A percentile compares a stretch with the other conserved stretches of the same genome.
These are phyloP conservation scores for Scenedesmus sp. DNA, from an alignment of 163 green algal species.

Conservation along the genomic window DNA sequence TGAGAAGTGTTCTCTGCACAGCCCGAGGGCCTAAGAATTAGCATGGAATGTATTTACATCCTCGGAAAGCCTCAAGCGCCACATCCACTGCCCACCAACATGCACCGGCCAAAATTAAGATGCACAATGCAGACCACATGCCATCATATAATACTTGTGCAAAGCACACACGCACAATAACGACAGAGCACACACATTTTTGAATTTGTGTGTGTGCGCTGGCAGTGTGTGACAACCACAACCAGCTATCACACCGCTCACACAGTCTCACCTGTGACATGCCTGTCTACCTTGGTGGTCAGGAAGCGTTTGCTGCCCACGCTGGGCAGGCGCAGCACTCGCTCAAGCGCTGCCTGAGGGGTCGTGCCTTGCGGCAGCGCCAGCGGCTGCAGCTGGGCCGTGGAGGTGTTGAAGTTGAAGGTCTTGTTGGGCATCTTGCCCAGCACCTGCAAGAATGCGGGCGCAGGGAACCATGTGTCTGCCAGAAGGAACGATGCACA, in stretches of 20 bases:
- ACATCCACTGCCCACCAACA: neutral
- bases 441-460: constrained; percentile 74
- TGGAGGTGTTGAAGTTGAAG: constrained; percentile 81
- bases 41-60: constrained; percentile 63
- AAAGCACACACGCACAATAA: neutral
- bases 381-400: constrained; percentile 57
- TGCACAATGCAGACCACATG: neutral
- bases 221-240: neutral
- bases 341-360: constrained; percentile 75
- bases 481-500: neutral
- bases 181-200: neutral
- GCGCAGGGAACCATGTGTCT: neutral
- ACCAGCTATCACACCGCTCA: neutral
- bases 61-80: constrained; percentile 23
- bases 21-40: constrained; percentile 60
- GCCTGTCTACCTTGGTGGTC: constrained; percentile 98
- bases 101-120: neutral
- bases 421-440: constrained; percentile 98
- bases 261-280: constrained; percentile 82
- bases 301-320: constrained; percentile 99
- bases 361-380: constrained; percentile 64
- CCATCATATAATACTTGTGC: neutral
- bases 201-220: no score
- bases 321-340: constrained; percentile 90
- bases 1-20: constrained; percentile 53